Evolutionary conservation across 2,329 filamentous ascomycete genomes (phyloP).

Genomic region (Monosporascus sp.): DNA sequence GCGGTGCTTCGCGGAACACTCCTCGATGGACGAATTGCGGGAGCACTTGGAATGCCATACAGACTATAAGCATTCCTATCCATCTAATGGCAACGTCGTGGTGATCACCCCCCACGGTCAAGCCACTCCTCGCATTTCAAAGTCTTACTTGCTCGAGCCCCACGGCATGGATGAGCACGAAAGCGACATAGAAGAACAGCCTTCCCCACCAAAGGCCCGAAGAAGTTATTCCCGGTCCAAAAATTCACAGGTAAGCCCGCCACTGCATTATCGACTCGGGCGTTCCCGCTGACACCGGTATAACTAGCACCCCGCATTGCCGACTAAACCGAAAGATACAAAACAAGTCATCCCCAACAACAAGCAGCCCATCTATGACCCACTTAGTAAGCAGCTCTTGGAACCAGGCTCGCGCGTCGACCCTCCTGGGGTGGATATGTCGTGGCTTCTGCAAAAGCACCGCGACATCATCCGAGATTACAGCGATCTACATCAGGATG

Average conservation of each 20-base stretch:
- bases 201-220: slow-evolving; percentile 17
- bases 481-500: slow-evolving; percentile 45
- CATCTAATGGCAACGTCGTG: slow-evolving; percentile 19
- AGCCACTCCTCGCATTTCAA: slow-evolving; percentile 16
- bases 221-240: slow-evolving; percentile 12
- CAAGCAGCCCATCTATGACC: slow-evolving; percentile 50
- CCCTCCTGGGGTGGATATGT: slow-evolving; percentile 38
- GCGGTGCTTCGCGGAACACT: slow-evolving; percentile 42
- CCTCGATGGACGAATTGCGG: slow-evolving; percentile 42
- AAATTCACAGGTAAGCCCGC: slow-evolving; percentile 12
- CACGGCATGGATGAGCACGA: slow-evolving; percentile 20
- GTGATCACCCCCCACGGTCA: slow-evolving; percentile 21
- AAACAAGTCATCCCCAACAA: slow-evolving; percentile 43
- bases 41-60: slow-evolving; percentile 44
- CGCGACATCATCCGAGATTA: slow-evolving; percentile 53
- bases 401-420: slow-evolving; percentile 42
- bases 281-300: slow-evolving; percentile 6
- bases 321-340: slow-evolving; percentile 19
- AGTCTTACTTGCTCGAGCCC: slow-evolving; percentile 13
- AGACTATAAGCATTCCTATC: slow-evolving; percentile 38
- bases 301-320: slow-evolving; percentile 8
- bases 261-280: background rate
- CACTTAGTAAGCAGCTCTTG: slow-evolving; percentile 48
- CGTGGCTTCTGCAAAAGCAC: slow-evolving; percentile 55
- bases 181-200: slow-evolving; percentile 17